Evolutionary conservation across 176 grass and related monocot species (phyloP).

Genomic region (Eremochloa ophiuroides): DNA sequence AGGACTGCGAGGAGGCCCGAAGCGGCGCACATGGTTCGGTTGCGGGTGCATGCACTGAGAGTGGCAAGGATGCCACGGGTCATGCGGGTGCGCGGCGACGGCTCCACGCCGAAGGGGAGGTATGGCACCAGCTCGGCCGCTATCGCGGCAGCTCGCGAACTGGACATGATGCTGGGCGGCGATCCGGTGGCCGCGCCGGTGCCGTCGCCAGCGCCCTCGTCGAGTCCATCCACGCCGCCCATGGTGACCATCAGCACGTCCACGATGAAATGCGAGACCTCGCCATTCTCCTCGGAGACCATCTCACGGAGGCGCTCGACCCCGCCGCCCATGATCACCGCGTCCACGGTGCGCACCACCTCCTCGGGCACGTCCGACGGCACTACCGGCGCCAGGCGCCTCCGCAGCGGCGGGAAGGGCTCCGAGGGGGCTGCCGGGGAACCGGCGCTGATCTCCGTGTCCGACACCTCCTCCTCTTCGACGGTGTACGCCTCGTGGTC

Average conservation of each 20-base stretch:
- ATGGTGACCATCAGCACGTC: slow-evolving; percentile 92
- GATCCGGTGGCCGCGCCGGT: neutral
- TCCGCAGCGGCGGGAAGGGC: slow-evolving; percentile 30
- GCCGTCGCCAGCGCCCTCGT: slow-evolving; percentile 42
- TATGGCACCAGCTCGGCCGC: slow-evolving; percentile 71
- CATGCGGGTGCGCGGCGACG: slow-evolving; percentile 87
- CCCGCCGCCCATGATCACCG: slow-evolving; percentile 80
- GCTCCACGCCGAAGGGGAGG: slow-evolving; percentile 73
- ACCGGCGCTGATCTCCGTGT: slow-evolving; percentile 13
- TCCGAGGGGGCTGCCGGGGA: slow-evolving; percentile 15
- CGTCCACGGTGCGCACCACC: slow-evolving; percentile 79
- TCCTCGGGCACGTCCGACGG: slow-evolving; percentile 67
- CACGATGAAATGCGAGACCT: slow-evolving; percentile 72
- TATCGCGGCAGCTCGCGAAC: slow-evolving; percentile 79
- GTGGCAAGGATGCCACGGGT: slow-evolving; percentile 62
- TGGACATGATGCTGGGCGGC: slow-evolving; percentile 78
- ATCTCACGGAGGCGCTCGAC: slow-evolving; percentile 57
- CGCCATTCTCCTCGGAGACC: slow-evolving; percentile 53
- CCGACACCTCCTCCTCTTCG: slow-evolving; percentile 38
- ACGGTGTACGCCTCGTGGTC: slow-evolving; percentile 25
- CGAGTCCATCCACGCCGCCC: slow-evolving; percentile 80
- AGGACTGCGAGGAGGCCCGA: slow-evolving; percentile 66
- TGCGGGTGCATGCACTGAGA: slow-evolving; percentile 76
- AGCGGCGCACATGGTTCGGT: slow-evolving; percentile 87
- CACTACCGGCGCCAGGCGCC: slow-evolving; percentile 40